These are phyloP conservation scores for Tuber umbilicatum DNA, from an alignment of 495 filamentous ascomycete species.

Conservation along the genomic window DNA sequence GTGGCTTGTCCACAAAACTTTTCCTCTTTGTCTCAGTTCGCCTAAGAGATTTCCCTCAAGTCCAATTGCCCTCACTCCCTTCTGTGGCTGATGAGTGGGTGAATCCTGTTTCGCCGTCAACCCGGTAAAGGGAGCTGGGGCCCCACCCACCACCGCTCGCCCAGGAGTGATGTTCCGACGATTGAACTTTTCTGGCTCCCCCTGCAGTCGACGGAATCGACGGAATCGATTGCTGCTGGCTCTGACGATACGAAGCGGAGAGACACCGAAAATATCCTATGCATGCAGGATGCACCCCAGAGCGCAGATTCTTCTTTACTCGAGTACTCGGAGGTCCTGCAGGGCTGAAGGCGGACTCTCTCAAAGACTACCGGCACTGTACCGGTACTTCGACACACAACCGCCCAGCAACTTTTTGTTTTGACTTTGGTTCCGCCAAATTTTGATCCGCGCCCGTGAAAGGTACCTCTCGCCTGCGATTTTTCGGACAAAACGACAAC, in stretches of 20 bases:
- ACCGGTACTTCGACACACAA: background rate
- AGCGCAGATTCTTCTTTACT: background rate
- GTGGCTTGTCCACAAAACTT: background rate
- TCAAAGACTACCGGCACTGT: too few species aligned
- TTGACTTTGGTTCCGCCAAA: background rate
- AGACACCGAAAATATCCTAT: background rate
- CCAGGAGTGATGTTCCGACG: background rate
- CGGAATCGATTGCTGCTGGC: background rate
- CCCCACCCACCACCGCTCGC: background rate
- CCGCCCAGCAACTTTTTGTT: background rate
- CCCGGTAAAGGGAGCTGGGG: background rate
- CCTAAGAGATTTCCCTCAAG: background rate
- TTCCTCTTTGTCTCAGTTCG: background rate
- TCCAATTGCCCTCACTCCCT: background rate
- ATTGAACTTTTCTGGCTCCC: background rate
- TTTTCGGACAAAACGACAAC: background rate
- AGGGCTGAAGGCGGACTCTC: background rate
- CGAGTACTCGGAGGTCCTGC: background rate
- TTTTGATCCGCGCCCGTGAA: background rate
- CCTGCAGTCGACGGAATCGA: background rate
- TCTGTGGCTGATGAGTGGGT: background rate
- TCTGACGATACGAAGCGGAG: background rate
- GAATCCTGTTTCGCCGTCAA: background rate
- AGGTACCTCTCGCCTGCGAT: background rate
- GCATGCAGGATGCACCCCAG: background rate